A percentile compares a stretch with the other conserved stretches of the same genome.
Conservation (phyloP, 2,329 filamentous ascomycete genomes). For the Helotiales sp. region DNA sequence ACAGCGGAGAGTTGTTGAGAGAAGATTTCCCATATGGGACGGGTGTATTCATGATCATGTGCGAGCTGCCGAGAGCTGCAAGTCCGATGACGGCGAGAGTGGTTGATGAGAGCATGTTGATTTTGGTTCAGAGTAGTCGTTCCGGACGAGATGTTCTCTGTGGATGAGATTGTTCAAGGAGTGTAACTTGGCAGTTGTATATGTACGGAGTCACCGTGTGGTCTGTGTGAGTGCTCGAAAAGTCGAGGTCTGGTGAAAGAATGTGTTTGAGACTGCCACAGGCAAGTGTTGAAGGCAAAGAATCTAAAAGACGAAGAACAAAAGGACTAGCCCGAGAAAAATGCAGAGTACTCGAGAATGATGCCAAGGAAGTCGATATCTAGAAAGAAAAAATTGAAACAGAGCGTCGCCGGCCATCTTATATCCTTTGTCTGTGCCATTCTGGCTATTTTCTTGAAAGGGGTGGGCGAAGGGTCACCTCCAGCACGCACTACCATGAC, state of each 20-base stretch:
- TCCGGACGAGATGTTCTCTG: constrained; percentile 35
- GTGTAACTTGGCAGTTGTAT: constrained; percentile 11
- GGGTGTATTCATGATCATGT: constrained; percentile 76
- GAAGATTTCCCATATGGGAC: constrained; percentile 60
- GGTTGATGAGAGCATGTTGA: constrained; percentile 56
- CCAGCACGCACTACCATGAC: neutral
- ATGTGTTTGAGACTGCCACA: constrained; percentile 26
- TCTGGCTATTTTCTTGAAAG: constrained; percentile 18
- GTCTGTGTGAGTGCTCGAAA: constrained; percentile 14
- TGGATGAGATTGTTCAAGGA: constrained; percentile 14
- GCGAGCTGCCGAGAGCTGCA: constrained; percentile 66
- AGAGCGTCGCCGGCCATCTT: constrained; percentile 25
- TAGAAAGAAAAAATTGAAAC: constrained; percentile 19
- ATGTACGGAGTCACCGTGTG: constrained; percentile 3
- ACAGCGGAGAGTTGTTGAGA: constrained; percentile 69
- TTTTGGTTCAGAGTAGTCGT: constrained; percentile 31
- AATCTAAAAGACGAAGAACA: constrained; percentile 21
- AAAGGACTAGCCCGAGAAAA: constrained; percentile 33
- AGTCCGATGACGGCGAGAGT: constrained; percentile 60
- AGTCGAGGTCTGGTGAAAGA: constrained; percentile 25
- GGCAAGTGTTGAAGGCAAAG: constrained; percentile 22
- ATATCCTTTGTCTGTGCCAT: constrained; percentile 27
- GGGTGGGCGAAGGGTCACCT: constrained; percentile 5
- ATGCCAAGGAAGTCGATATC: constrained; percentile 28
- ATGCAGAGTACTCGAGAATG: constrained; percentile 22